phyloP scores from a whole-genome alignment of 345 rosid genomes.

The Eutrema yunnanense region DNA sequence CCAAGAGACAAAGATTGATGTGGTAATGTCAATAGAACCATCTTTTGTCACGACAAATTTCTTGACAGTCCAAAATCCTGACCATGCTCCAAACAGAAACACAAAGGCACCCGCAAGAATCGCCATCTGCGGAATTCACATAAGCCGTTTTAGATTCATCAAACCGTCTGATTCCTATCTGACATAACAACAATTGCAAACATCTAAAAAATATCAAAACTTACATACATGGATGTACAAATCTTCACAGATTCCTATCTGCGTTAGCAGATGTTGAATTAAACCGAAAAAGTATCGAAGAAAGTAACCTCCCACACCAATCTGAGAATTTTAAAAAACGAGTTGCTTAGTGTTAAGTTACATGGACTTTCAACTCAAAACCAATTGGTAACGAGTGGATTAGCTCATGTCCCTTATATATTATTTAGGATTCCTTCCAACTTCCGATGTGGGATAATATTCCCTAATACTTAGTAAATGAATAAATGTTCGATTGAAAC shows the following conservation, averaged over 20 bases:
- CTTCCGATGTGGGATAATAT: too few relatives aligned
- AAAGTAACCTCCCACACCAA: slow-evolving; percentile 73
- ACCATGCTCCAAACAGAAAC: slow-evolving; percentile 69
- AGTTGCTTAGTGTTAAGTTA: too few relatives aligned
- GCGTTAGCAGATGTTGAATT: slow-evolving; percentile 44
- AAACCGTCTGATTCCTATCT: neutral
- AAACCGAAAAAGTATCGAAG: slow-evolving; percentile 50
- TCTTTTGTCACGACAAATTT: slow-evolving; percentile 66
- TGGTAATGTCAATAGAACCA: slow-evolving; percentile 54
- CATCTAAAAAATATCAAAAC: slow-evolving; percentile 19
- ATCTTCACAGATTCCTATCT: slow-evolving; percentile 70
- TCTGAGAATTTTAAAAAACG: slow-evolving; percentile 29
- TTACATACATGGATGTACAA: slow-evolving; percentile 86
- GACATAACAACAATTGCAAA: neutral
- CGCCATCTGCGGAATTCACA: slow-evolving; percentile 42
- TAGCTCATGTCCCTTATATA: too few relatives aligned
- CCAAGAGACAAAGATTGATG: slow-evolving; percentile 69
- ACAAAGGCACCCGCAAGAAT: slow-evolving; percentile 47
- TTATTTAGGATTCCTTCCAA: too few relatives aligned
- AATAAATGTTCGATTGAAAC: neutral
- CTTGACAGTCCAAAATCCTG: slow-evolving; percentile 80
- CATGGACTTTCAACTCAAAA: too few relatives aligned
- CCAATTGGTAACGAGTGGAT: too few relatives aligned
- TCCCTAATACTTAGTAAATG: neutral
- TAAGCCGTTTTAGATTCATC: neutral